Evolutionary conservation across 768 basidiomycete species (phyloP), one percentile per base, ranked within the genome.

Genomic region (Daedaleopsis nitida): DNA sequence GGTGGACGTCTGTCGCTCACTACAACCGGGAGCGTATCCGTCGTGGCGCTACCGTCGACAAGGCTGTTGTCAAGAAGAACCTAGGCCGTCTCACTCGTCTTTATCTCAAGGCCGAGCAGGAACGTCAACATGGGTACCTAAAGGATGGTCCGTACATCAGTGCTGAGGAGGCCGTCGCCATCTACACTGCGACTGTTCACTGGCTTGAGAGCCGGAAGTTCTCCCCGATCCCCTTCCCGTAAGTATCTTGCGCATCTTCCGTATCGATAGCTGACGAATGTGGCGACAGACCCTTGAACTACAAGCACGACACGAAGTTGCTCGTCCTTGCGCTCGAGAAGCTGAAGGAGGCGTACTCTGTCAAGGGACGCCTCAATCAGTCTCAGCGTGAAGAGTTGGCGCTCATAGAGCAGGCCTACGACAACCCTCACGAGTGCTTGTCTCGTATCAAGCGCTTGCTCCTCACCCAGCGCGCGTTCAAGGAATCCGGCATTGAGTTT

Each of bases 61-160:
- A 99, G 76, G 96, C 96, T 5, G 96, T 99, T 48, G 94, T 96
- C 16, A 96, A 98, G 83, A 98, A 99, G 86, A 99, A 99, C 74
- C 79, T 99, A 44, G 97, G 97, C 63, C 92, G 97, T 71, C 86
- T 99, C 53, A 99, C 97, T 65, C 94, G 97, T 64, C 83, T 99
- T 2, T 99, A 98, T 74, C 82, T 98, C 68, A 99, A 99, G 78
- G 96, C 97, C 24, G 97, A 99, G 77, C 97, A 99, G 72, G 97
- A 99, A 77, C 82, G 97, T 63, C 97, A 98, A 74, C 96, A 99
- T 69, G 96, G 91, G 3, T 99, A 99, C 73, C 86, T 99, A 65
- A 98, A 99, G 80, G 97, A 99, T 75, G 97, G 97, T 53, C 97
- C 97, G 7, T 98, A 99, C 73, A 95, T 99, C 75, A 96, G 93